Conservation (phyloP, 805 yeast species). For the Pichia nakasei region DNA sequence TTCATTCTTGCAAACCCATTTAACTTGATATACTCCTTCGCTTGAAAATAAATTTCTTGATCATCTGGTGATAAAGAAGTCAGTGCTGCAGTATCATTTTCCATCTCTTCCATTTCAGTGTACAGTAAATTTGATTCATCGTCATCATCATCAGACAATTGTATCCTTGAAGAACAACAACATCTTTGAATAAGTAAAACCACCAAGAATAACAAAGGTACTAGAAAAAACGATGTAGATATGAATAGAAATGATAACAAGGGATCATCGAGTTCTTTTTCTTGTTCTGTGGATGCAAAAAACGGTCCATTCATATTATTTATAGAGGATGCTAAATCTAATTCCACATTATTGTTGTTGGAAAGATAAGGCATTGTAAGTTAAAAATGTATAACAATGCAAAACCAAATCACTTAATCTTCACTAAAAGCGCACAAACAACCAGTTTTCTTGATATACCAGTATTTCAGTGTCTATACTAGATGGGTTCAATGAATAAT, state of each 20-base stretch:
- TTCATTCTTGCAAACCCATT: constrained; percentile 30
- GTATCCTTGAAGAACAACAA: neutral
- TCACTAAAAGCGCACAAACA: too few species aligned
- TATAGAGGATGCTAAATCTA: neutral
- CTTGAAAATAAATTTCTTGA: constrained; percentile 59
- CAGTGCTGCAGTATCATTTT: constrained; percentile 50
- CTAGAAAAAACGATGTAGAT: constrained; percentile 1
- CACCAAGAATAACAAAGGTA: neutral
- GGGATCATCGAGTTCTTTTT: neutral
- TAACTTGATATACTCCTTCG: constrained; percentile 41
- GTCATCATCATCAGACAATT: neutral
- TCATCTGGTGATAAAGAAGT: constrained; percentile 58
- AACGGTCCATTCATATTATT: neutral
- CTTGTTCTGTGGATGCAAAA: neutral
- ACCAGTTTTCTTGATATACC: too few species aligned
- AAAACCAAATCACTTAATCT: too few species aligned
- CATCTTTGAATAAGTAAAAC: constrained; percentile 1
- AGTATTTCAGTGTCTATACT: too few species aligned
- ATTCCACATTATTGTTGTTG: neutral
- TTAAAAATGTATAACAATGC: too few species aligned
- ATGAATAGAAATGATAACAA: constrained; percentile 4
- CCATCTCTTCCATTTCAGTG: constrained; percentile 31
- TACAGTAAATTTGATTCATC: constrained; percentile 3
- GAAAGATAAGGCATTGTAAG: neutral
- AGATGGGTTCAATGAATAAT: too few species aligned